phyloP scores from a whole-genome alignment of 495 filamentous ascomycete genomes.

The Hypoxylon perforatum region DNA sequence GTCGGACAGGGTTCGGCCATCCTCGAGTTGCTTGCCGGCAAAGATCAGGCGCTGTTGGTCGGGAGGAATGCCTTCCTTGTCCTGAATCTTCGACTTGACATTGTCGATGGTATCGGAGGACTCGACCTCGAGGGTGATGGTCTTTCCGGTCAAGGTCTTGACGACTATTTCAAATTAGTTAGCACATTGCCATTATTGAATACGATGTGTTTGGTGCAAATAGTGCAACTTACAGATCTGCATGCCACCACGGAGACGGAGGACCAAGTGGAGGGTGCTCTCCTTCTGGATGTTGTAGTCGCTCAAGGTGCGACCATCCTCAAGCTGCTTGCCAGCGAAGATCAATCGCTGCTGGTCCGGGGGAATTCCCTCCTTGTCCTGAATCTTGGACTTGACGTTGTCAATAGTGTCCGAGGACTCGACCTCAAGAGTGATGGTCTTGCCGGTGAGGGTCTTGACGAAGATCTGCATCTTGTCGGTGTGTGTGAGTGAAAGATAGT shows the following conservation, averaged over 20 bases:
- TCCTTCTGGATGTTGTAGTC: slow-evolving; percentile 99
- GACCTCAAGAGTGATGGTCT: slow-evolving; percentile 99
- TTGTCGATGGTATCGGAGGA: slow-evolving; percentile 97
- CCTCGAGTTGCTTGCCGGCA: slow-evolving; percentile 94
- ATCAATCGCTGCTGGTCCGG: slow-evolving; percentile 98
- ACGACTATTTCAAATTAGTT: slow-evolving; percentile 64
- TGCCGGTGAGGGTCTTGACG: slow-evolving; percentile 85
- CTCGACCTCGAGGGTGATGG: slow-evolving; percentile 98
- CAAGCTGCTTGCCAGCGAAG: slow-evolving; percentile 98
- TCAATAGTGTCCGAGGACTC: slow-evolving; percentile 98
- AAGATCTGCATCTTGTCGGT: slow-evolving; percentile 86
- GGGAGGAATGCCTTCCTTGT: slow-evolving; percentile 95
- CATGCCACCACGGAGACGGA: slow-evolving; percentile 98
- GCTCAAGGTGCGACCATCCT: slow-evolving; percentile 94
- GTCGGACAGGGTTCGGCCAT: slow-evolving; percentile 83
- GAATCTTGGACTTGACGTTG: slow-evolving; percentile 99
- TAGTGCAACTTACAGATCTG: slow-evolving; percentile 80
- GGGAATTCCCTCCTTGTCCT: slow-evolving; percentile 99
- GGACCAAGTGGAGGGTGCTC: slow-evolving; percentile 92
- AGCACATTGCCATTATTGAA: slow-evolving; percentile 7
- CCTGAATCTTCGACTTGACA: slow-evolving; percentile 83
- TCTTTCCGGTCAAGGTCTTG: slow-evolving; percentile 95
- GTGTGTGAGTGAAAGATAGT: slow-evolving; percentile 10
- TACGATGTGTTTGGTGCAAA: neutral
- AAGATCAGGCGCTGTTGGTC: slow-evolving; percentile 97